Conservation (phyloP, 106 monocot genomes). For the Gastrodia elata region DNA sequence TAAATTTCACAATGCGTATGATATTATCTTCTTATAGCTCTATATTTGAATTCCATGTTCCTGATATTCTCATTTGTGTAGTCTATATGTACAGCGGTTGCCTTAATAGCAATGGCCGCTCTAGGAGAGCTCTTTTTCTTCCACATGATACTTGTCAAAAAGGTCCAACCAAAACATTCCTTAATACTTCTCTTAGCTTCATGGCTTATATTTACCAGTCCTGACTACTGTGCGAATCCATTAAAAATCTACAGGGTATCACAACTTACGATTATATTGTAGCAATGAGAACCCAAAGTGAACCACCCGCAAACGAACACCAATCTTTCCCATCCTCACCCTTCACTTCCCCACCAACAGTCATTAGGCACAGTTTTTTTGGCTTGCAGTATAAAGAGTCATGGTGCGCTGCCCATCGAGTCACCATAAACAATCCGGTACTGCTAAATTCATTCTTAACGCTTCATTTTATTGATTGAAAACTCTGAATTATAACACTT, state of each 20-base stretch:
- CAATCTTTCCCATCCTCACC: slow-evolving; percentile 52
- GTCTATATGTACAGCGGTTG: slow-evolving; percentile 42
- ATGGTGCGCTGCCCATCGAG: slow-evolving; percentile 57
- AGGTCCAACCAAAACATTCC: slow-evolving; percentile 26
- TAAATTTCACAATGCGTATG: too few relatives aligned
- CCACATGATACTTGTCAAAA: slow-evolving; percentile 62
- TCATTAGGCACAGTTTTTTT: slow-evolving; percentile 39
- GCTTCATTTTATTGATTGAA: background rate
- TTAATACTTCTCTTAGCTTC: background rate
- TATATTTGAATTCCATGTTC: background rate
- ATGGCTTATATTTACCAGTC: background rate
- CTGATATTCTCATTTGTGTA: slow-evolving; percentile 12
- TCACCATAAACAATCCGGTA: slow-evolving; percentile 29
- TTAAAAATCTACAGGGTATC: slow-evolving; percentile 34
- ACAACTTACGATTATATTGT: slow-evolving; percentile 71
- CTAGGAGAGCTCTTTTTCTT: slow-evolving; percentile 71
- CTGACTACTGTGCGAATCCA: background rate
- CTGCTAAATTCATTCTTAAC: background rate
- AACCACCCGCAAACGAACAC: slow-evolving; percentile 34
- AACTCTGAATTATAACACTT: background rate
- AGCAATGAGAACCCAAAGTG: slow-evolving; percentile 61
- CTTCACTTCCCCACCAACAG: slow-evolving; percentile 40
- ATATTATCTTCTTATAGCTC: background rate
- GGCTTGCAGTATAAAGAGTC: slow-evolving; percentile 52
- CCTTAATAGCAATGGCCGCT: slow-evolving; percentile 45